Conservation (phyloP, 192 early-diverging fungal species). For the Dimargaris cristalligena region DNA sequence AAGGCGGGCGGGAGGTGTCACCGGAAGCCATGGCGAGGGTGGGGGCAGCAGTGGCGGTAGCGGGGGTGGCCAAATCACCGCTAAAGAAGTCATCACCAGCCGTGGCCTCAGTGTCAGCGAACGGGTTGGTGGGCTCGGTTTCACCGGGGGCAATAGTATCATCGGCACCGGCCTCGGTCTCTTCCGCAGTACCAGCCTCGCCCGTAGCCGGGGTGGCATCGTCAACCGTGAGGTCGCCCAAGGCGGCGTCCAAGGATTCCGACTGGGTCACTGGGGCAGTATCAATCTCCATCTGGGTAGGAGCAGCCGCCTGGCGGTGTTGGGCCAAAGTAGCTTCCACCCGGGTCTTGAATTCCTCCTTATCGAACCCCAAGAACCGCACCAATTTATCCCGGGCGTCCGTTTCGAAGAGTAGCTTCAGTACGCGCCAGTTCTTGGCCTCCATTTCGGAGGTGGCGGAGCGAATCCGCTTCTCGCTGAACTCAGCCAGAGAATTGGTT, state of each 20-base stretch:
- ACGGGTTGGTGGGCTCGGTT: background rate
- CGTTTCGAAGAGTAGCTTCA: slow-evolving; percentile 66
- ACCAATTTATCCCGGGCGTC: slow-evolving; percentile 65
- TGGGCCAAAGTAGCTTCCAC: slow-evolving; percentile 32
- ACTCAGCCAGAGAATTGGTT: slow-evolving; percentile 29
- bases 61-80: background rate
- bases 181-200: slow-evolving; percentile 1
- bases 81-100: slow-evolving; percentile 13
- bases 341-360: slow-evolving; percentile 40
- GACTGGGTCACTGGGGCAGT: slow-evolving; percentile 3
- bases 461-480: slow-evolving; percentile 23
- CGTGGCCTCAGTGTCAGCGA: background rate
- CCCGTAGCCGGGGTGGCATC: slow-evolving; percentile 5
- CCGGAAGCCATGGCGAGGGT: background rate
- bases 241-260: background rate
- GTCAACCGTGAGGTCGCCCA: background rate
- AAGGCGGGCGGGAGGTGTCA: background rate
- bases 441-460: slow-evolving; percentile 22
- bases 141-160: too few relatives aligned
- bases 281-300: background rate
- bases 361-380: slow-evolving; percentile 79
- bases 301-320: slow-evolving; percentile 10
- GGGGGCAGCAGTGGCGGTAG: slow-evolving; percentile 14
- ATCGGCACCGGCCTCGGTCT: background rate
- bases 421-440: slow-evolving; percentile 52